phyloP scores from a whole-genome alignment of 2,329 filamentous ascomycete genomes.

The Claviceps lovelessii region DNA sequence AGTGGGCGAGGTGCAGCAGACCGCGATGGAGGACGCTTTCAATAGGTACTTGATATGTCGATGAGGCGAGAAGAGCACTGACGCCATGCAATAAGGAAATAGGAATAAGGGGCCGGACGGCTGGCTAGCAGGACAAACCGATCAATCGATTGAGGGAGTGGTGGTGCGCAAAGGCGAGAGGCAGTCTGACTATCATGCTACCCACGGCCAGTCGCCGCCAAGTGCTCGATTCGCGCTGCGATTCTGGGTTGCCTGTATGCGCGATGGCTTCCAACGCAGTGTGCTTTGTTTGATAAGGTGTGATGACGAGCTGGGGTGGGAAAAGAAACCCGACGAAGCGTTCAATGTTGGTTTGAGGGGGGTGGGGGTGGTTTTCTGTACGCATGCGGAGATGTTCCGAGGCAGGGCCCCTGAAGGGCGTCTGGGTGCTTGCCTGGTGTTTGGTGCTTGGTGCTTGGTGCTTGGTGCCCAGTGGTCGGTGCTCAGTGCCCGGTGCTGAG shows the following conservation, averaged over 20 bases:
- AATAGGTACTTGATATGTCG: not conserved
- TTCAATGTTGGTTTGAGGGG: not conserved
- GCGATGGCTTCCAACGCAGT: not conserved
- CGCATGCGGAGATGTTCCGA: constrained; percentile 3
- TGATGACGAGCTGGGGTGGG: not conserved
- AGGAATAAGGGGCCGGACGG: not conserved
- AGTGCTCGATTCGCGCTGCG: not conserved
- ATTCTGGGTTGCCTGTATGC: not conserved
- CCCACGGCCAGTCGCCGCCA: not conserved
- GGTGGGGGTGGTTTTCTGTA: not conserved
- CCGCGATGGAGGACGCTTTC: not conserved
- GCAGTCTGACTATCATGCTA: not conserved
- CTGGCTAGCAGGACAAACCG: not conserved
- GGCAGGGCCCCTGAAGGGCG: constrained; percentile 3
- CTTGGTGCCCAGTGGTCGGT: too few species aligned
- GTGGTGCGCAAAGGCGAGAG: not conserved
- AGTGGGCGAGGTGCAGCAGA: constrained; percentile 1
- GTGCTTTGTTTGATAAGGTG: not conserved
- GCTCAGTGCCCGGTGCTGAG: too few species aligned
- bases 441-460: too few species aligned
- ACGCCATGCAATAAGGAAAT: not conserved
- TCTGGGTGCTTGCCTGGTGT: not conserved
- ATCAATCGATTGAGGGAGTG: not conserved
- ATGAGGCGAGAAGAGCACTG: constrained; percentile 2
- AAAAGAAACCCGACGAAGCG: not conserved